Evolutionary conservation across 257 asterid genomes (phyloP), one percentile per base, ranked within the genome.

Genomic region (Capsicum baccatum): DNA sequence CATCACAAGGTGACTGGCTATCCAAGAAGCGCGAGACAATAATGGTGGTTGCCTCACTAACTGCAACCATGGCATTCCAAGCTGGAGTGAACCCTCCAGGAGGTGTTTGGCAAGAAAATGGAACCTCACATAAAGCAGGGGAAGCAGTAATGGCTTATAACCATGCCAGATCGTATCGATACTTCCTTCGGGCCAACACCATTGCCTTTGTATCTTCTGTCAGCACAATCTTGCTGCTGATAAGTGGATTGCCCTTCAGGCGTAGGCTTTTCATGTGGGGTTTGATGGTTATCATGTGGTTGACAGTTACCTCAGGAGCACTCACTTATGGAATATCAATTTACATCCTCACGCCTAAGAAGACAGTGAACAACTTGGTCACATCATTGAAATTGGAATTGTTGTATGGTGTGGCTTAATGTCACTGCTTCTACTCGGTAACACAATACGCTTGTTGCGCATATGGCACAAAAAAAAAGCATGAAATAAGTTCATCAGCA

Each of bases 211-310:
- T 92, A 42, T 83, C 94, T 10, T 90, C 95, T 19, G 92, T 92
- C 6, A 91, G 90, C 39, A 89, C 89, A 6, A 93, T 93, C 11
- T 48, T 93, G 84, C 89, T 92, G 11, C 89, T 93, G 21, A 90
- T 93, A 26, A 89, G 92, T 21, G 97, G 93, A 11, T 76, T 91
- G 79, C 95, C 97, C 5, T 89, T 92, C 39, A 82, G 42, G 55
- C 86, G 86, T 9, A 79, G 48, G 81, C 15, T 88, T 0, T 87
- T 89, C 70, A 64, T 89, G 88, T 91, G 93, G 95, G 69, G 83
- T 33, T 62, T 93, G 86, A 93, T 90, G 93, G 86, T 90, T 50
- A 82, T 88, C n/a, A 91, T 93, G 95, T 90, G 95, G 95, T 15
- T 85, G 21, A 86, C 93, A 3, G 42, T 93, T 12, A 85, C 91